Conservation (phyloP, 2,329 filamentous ascomycete genomes). For the Aspergillus sp. region DNA sequence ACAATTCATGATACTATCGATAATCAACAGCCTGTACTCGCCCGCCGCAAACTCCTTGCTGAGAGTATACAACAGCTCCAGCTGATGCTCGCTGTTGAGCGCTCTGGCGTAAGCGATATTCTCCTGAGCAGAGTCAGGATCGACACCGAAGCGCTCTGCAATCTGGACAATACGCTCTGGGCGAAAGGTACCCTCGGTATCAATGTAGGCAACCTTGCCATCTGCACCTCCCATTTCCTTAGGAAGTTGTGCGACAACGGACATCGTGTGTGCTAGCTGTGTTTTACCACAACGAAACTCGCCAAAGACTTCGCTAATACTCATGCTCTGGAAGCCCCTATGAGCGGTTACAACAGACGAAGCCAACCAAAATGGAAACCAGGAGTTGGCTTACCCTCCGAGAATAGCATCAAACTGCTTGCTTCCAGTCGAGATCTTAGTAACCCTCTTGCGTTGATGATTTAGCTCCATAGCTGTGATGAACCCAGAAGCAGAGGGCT, state of each 20-base stretch:
- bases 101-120: slow-evolving; percentile 62
- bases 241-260: slow-evolving; percentile 53
- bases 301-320: slow-evolving; percentile 52
- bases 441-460: slow-evolving; percentile 56
- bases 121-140: slow-evolving; percentile 54
- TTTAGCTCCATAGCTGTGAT: slow-evolving; percentile 60
- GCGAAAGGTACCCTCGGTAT: slow-evolving; percentile 60
- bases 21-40: slow-evolving; percentile 59
- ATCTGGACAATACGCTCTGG: slow-evolving; percentile 62
- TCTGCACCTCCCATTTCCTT: slow-evolving; percentile 58
- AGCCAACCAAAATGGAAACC: not conserved
- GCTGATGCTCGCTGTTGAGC: slow-evolving; percentile 60
- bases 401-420: slow-evolving; percentile 61
- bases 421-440: slow-evolving; percentile 62
- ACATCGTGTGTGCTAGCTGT: slow-evolving; percentile 62
- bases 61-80: slow-evolving; percentile 57
- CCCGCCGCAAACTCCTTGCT: slow-evolving; percentile 56
- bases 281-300: slow-evolving; percentile 58
- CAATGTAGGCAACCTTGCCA: slow-evolving; percentile 64
- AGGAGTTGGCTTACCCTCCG: slow-evolving; percentile 44
- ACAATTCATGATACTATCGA: slow-evolving; percentile 65
- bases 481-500: slow-evolving; percentile 56
- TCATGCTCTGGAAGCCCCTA: slow-evolving; percentile 65
- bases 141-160: slow-evolving; percentile 58
- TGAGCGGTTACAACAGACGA: not conserved